Conservation (phyloP, 163 green algal species). For the Chlorella variabilis region DNA sequence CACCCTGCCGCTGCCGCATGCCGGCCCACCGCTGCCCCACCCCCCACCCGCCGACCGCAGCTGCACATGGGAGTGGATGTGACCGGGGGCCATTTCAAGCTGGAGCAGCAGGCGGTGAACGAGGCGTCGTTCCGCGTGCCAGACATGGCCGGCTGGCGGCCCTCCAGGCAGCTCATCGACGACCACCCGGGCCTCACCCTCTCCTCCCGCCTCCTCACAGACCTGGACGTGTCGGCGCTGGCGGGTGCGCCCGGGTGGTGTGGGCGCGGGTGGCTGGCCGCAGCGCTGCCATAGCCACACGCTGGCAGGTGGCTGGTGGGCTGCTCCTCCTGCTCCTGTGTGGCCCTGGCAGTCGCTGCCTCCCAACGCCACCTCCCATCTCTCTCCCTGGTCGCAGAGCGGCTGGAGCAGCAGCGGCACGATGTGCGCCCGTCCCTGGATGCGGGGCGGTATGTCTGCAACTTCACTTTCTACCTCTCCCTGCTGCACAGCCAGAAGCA, state of each 20-base stretch:
- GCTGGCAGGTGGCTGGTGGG: too few relatives aligned
- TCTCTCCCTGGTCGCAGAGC: too few relatives aligned
- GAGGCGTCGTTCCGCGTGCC: constrained; percentile 66
- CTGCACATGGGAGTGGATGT: constrained; percentile 68
- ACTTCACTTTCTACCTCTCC: constrained; percentile 63
- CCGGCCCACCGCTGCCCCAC: background rate
- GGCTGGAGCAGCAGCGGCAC: constrained; percentile 33
- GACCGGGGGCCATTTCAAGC: constrained; percentile 44
- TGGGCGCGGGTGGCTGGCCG: background rate
- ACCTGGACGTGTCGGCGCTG: constrained; percentile 22
- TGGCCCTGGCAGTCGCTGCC: too few relatives aligned
- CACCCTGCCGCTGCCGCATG: background rate
- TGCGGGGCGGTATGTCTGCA: constrained; percentile 73
- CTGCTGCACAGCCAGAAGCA: constrained; percentile 36
- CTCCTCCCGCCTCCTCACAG: constrained; percentile 23
- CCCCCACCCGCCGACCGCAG: constrained; percentile 26
- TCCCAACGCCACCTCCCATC: too few relatives aligned
- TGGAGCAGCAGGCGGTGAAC: constrained; percentile 64
- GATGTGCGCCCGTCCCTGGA: constrained; percentile 39
- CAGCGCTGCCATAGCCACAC: background rate
- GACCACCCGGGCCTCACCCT: constrained; percentile 4
- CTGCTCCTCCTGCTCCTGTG: too few relatives aligned
- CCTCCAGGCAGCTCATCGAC: constrained; percentile 40
- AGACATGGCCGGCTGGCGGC: constrained; percentile 66
- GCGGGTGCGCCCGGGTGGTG: constrained; percentile 5